These are phyloP conservation scores for Stramenopiles sp. DNA, from an alignment of 352 stramenopile species.

Conservation along the genomic window DNA sequence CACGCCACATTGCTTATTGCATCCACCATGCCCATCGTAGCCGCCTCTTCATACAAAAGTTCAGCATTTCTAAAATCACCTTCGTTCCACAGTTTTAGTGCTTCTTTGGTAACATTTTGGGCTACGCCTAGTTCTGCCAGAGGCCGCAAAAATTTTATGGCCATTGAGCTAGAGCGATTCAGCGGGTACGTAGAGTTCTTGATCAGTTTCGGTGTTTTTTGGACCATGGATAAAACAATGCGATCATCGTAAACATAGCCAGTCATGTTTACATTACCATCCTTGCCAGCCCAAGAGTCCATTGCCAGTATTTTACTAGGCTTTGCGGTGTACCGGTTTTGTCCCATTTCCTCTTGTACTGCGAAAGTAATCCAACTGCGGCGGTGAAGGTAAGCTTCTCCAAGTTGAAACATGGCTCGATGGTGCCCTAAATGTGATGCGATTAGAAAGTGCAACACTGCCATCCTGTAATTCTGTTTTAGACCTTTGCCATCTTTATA, in stretches of 20 bases:
- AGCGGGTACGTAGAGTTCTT: background rate
- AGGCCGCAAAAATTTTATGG: conserved; percentile 9
- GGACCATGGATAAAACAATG: background rate
- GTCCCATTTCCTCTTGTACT: too few relatives aligned
- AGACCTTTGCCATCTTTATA: background rate
- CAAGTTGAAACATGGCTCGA: background rate
- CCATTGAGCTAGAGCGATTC: background rate
- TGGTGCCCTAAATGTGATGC: background rate
- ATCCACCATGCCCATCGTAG: background rate
- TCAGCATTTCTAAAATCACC: background rate
- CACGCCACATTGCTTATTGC: background rate
- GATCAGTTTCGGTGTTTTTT: background rate
- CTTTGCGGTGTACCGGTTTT: too few relatives aligned
- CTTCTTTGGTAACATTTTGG: background rate
- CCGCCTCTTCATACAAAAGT: background rate
- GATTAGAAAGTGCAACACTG: conserved; percentile 9
- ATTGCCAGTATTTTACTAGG: background rate
- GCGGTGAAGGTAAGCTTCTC: background rate
- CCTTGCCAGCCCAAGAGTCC: background rate
- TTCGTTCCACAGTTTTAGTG: background rate
- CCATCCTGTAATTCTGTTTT: background rate
- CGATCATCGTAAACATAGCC: background rate
- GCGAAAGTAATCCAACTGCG: conserved; percentile 8
- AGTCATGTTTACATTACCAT: background rate
- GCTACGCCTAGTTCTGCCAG: background rate